Evolutionary conservation across 1,284 basidiomycete genomes (phyloP), one percentile per base, ranked within the genome.

Genomic region (Ustilago xerochloae): DNA sequence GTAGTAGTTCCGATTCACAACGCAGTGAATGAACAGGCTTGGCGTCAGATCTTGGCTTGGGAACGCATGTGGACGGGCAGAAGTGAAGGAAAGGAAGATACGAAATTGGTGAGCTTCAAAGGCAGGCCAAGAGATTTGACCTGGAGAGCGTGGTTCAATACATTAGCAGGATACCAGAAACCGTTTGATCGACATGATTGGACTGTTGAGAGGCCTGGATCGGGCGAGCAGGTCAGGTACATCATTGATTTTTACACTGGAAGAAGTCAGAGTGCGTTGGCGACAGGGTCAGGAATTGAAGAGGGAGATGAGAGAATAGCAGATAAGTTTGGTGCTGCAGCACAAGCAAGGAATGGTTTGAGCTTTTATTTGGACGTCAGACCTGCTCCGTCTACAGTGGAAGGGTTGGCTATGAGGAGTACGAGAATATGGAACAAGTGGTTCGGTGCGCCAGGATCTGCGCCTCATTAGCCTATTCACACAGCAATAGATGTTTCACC

Each of bases 181-280:
- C 96, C 96, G 0, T 99, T 99, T 84, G 97, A 99, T 85, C 88
- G 97, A 59, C 96, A 99, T 76, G 96, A 99, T 85, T 99, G 96
- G 97, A 86, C 93, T 43, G 90, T 99, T 43, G 94, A 97, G 84
- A 90, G 97, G 43, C 18, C 35, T 29, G 94, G 93, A 80, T 24
- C 10, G 22, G 94, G 94, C 2, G 89, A 89, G 38, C 90, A 90
- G 57, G 88, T 95, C 81, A 90, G 96, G 68, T 99, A 99, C 86
- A 90, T 99, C 61, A 97, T 99, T 77, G 96, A 99, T 86, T 99
- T 98, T 84, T 99, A 99, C 87, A 92, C 93, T 0, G 96, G 97
- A n/a, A 49, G 78, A 12, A 43, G 41, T n/a, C 16, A 86, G 5
- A 75, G 85, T 26, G 83, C 86, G 12, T 6, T 85, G 85, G 49